phyloP scores from a whole-genome alignment of 352 stramenopile genomes.

The Phytophthora fragariaefolia region DNA sequence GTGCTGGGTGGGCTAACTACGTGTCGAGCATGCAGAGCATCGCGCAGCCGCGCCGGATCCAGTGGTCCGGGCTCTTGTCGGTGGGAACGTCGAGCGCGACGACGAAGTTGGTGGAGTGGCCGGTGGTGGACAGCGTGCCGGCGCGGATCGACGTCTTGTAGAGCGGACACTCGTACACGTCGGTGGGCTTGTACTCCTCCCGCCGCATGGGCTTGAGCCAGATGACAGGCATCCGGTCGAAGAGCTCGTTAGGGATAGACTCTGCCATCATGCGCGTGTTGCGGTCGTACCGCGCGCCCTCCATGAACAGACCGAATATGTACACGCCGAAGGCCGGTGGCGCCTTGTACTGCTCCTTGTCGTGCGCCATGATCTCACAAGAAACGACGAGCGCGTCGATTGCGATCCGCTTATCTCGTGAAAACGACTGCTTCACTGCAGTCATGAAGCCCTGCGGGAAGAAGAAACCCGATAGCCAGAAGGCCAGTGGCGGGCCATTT shows the following conservation, averaged over 20 bases:
- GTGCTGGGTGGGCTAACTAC: conserved; percentile 41
- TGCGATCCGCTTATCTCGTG: conserved; percentile 89
- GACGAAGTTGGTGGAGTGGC: conserved; percentile 95
- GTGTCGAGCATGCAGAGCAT: conserved; percentile 96
- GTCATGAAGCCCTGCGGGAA: conserved; percentile 97
- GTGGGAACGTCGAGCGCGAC: conserved; percentile 88
- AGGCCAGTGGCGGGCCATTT: conserved; percentile 79
- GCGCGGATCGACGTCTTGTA: conserved; percentile 94
- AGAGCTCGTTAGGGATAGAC: conserved; percentile 89
- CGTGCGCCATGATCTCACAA: conserved; percentile 79
- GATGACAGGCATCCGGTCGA: conserved; percentile 92
- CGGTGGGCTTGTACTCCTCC: conserved; percentile 73
- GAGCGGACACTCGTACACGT: conserved; percentile 92
- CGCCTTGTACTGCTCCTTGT: conserved; percentile 71
- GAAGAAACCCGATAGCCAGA: conserved; percentile 96
- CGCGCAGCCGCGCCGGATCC: conserved; percentile 93
- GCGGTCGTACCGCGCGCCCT: conserved; percentile 92
- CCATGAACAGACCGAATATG: conserved; percentile 95
- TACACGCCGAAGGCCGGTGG: conserved; percentile 90
- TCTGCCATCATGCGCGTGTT: conserved; percentile 82
- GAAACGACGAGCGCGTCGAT: conserved; percentile 92
- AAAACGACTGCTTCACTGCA: conserved; percentile 93
- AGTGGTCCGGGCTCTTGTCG: conserved; percentile 86
- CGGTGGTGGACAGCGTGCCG: conserved; percentile 93
- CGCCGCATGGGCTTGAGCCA: conserved; percentile 88